Percentiles rank a stretch among this genome's conserved stretches.
Conservation (phyloP, 345 rosid species). For the Lepidium aucheri region DNA sequence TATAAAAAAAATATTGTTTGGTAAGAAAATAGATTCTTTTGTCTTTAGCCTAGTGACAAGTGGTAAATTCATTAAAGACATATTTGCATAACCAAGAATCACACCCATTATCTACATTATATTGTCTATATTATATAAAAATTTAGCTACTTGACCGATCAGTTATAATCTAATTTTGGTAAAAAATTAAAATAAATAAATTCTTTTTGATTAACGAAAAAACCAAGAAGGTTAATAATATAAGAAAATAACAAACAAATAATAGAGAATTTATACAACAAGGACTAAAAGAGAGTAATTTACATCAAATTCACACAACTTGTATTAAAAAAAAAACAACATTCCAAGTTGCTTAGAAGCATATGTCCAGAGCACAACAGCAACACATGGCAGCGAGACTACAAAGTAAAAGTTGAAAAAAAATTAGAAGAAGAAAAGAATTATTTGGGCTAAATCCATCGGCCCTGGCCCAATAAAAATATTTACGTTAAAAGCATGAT, state of each 20-base stretch:
- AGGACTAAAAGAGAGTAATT: neutral
- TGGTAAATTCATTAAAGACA: too few species aligned
- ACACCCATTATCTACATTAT: too few species aligned
- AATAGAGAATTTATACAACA: neutral
- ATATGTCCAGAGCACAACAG: constrained; percentile 26
- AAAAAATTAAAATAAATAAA: too few species aligned
- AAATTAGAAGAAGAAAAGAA: neutral
- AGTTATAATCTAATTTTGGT: too few species aligned
- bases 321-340: neutral
- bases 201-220: neutral
- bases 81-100: too few species aligned
- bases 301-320: constrained; percentile 4
- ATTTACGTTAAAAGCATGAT: neutral
- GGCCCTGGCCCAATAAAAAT: neutral
- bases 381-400: constrained; percentile 32
- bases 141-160: too few species aligned
- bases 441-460: neutral
- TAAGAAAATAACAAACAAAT: constrained; percentile 1
- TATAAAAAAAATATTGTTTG: too few species aligned
- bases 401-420: neutral
- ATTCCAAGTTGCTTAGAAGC: constrained; percentile 8
- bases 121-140: too few species aligned
- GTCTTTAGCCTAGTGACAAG: too few species aligned
- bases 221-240: neutral
- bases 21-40: too few species aligned